Evolutionary conservation across 805 yeast genomes (phyloP), one percentile per base, ranked within the genome.

Genomic region (Starmera amethionina): DNA sequence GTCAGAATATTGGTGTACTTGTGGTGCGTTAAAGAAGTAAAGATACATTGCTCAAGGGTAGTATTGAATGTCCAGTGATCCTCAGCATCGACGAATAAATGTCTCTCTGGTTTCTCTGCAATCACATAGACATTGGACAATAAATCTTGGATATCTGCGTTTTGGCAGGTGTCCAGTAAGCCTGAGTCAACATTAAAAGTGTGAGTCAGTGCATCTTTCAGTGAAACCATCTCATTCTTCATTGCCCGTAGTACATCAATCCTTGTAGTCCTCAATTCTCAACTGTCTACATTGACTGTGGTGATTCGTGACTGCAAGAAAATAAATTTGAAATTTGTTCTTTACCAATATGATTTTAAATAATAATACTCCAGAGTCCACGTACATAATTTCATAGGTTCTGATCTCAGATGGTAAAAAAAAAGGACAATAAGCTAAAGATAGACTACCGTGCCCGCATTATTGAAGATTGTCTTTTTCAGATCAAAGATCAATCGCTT

Each of bases 381-480:
- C 4, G 27, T 8, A 13, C 5, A 4, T 10, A 30, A 7, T 30
- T 13, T 30, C 15, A 30, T 7, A 30, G 32, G 4, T 8, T 30
- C 15, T 10, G 8, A 30, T 30, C 15, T 14, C 12, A 25, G 19
- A 65, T 65, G 70, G 70, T 62, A 3, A 65, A 65, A 40, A 65
- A 63, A 44, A 43, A 40, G 6, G 36, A 40, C 9, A 64, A 62
- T 40, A 60, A 60, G 8, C 38, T 60, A 11, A 54, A 46, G 8
- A 73, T 76, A 11, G 77, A 76, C 50, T 66, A 65, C 30, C 56
- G 59, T 28, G 60, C 57, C n/a, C 65, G 79, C 4, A 53, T 70
- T 0, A 49, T 77, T 2, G 69, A 70, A 40, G 67, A 62, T 4
- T 48, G 54, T n/a, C 56, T 77, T 11, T 59, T 67, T 39, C 82